These are phyloP conservation scores for Pseudomicrostroma phylloplanum DNA, from an alignment of 1,284 basidiomycete species.

Conservation along the genomic window DNA sequence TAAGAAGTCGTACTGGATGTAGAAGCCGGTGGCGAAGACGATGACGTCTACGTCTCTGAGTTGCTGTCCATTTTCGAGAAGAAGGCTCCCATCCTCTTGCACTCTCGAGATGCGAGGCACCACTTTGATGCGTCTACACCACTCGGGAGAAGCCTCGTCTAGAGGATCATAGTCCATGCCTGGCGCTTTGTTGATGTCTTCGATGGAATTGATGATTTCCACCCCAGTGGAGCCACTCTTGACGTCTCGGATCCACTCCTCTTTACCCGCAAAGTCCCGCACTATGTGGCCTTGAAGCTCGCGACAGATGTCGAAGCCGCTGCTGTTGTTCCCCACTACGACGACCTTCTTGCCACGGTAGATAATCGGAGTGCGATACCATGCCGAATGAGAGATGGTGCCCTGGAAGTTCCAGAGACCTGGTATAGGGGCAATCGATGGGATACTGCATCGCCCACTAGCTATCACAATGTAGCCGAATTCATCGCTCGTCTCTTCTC, in stretches of 20 bases:
- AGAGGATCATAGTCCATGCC: constrained; percentile 43
- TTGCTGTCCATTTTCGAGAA: constrained; percentile 17
- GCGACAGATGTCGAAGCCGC: constrained; percentile 56
- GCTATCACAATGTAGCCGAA: constrained; percentile 46
- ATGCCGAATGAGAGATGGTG: constrained; percentile 53
- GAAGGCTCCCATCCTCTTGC: constrained; percentile 14
- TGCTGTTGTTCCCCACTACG: constrained; percentile 56
- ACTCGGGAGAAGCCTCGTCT: constrained; percentile 24
- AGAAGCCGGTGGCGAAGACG: constrained; percentile 48
- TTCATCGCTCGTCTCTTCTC: constrained; percentile 10
- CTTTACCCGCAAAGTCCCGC: constrained; percentile 16
- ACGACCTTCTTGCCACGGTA: constrained; percentile 51
- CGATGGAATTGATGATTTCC: constrained; percentile 30
- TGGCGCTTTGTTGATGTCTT: constrained; percentile 29
- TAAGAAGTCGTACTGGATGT: constrained; percentile 28
- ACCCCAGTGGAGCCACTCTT: constrained; percentile 2
- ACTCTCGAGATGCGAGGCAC: constrained; percentile 27
- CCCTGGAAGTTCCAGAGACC: constrained; percentile 53
- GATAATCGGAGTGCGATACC: constrained; percentile 52
- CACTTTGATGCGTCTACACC: constrained; percentile 38
- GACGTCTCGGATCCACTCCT: constrained; percentile 14
- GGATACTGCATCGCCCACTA: constrained; percentile 56
- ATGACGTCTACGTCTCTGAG: constrained; percentile 34
- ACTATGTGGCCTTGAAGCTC: constrained; percentile 50
- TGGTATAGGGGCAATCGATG: constrained; percentile 53